These are phyloP conservation scores for Aspergillus sp. DNA, from an alignment of 2,329 filamentous ascomycete species.

Conservation along the genomic window DNA sequence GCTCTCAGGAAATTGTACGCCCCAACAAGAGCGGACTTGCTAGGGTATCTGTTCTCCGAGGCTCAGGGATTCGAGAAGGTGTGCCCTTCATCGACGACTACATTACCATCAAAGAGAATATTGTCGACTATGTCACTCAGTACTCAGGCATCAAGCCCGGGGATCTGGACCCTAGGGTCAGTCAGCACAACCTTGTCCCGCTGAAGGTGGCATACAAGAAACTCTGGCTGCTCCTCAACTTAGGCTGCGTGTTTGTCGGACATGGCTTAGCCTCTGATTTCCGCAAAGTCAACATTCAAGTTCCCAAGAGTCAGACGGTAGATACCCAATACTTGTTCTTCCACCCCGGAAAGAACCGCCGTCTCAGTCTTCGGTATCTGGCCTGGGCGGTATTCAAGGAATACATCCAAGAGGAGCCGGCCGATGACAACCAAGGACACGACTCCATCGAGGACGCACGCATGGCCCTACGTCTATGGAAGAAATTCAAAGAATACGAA, in stretches of 20 bases:
- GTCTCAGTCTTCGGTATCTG: slow-evolving; percentile 85
- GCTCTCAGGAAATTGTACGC: slow-evolving; percentile 85
- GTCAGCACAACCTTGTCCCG: slow-evolving; percentile 78
- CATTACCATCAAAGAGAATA: slow-evolving; percentile 83
- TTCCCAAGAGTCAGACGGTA: slow-evolving; percentile 85
- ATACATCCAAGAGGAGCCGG: slow-evolving; percentile 83
- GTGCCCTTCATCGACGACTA: slow-evolving; percentile 96
- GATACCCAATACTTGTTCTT: slow-evolving; percentile 94
- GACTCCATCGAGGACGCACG: slow-evolving; percentile 94
- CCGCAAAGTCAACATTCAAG: slow-evolving; percentile 95
- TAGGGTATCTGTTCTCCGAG: slow-evolving; percentile 87
- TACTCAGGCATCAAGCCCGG: slow-evolving; percentile 88
- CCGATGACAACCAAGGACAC: slow-evolving; percentile 57
- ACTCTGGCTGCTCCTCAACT: slow-evolving; percentile 91
- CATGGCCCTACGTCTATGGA: slow-evolving; percentile 84
- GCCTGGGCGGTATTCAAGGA: slow-evolving; percentile 90
- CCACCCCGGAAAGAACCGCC: slow-evolving; percentile 76
- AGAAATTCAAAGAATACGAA: slow-evolving; percentile 85
- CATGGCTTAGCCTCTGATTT: slow-evolving; percentile 95
- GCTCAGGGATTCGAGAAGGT: slow-evolving; percentile 73
- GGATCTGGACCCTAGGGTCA: slow-evolving; percentile 78
- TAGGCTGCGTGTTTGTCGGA: slow-evolving; percentile 90
- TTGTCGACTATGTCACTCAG: slow-evolving; percentile 92
- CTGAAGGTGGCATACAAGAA: slow-evolving; percentile 97
- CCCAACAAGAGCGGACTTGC: slow-evolving; percentile 89